Base-by-base conservation (phyloP, 129 eudicot genomes). In the Ambrosia trifida region DNA sequence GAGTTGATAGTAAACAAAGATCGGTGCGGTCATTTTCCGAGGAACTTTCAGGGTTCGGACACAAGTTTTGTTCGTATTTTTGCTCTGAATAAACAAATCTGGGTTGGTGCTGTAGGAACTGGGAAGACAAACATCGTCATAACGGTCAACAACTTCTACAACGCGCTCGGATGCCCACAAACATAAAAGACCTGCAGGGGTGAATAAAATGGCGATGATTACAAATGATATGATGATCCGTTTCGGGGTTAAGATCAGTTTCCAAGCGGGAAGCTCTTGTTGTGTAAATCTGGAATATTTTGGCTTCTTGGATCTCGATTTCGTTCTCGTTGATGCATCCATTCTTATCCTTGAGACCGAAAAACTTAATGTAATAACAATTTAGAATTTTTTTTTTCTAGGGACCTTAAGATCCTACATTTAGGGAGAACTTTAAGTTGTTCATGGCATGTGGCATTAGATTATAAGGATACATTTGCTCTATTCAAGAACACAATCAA, bases 231-330 rank as follows among this genome's bases (percentile, higher is more conserved):
- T 20, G 40, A 93, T 77, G 35, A 85, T 89, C 98, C 86, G 71
- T 76, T 67, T 78, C 1, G 95, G 95, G 38, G 96, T 89, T 61
- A 92, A 80, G 83, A 92, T 87, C 35, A 96, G 95, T 70, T 92
- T 92, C 83, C 87, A 92, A 51, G 98, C 96, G 7, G 91, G 98
- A 44, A 92, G 95, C 78, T 92, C 98, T 89, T 89, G 98, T 70
- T 89, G 96, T 4, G 96, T 85, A 70, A 89, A 92, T 80, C 89
- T 85, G 4, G 96, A 89, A 89, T 87, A 77, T 61, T 70, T 63
- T 5, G 72, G 81, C 71, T 70, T 70, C 40, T 62, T 77, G 14
- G 77, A 70, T 30, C 8, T 50, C 5, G 66, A 51, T 62, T 63
- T 77, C 17, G 67, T 45, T 70, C 57, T 77, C 20, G 49, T 41